Base-by-base conservation (phyloP, 2,329 filamentous ascomycete species). In the Ophiocordyceps camponoti-floridani region DNA sequence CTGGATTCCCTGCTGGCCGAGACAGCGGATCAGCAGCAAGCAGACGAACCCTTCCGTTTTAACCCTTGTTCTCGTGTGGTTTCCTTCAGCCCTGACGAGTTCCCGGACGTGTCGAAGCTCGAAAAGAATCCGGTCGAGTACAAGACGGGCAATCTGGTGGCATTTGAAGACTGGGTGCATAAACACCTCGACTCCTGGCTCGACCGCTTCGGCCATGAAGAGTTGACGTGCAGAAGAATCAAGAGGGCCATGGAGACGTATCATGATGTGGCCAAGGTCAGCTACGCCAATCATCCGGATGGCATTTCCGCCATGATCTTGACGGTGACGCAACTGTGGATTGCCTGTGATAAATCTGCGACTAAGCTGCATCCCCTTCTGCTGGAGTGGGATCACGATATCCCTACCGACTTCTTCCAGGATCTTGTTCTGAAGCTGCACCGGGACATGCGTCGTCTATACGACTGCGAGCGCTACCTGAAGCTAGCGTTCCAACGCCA, bases 291-390 rank as follows among this genome's bases (percentile, higher is more conserved):
- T 0, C 62, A 65, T 7, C 67, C 74, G 0, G 64, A 70, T 45
- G 58, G 55, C 1, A 49, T 60, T 0, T 80, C 77, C 0, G 43
- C 67, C 3, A 76, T 77, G 68, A 48, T 74, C 1, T 59, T 81
- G 0, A 74, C 67, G 0, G 48, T 72, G 0, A 49, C 77, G 2
- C 72, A 78, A 44, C 52, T 81, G 0, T 81, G 77, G 77, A 53
- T 73, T 7, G 70, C 69, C 0, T 66, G 69, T 30, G 76, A 81
- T 47, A 67, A 59, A 44, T 60, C 60, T 4, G 67, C 67, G 1
- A 58, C 63, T 2, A n/a, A 37, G 0, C 46, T 56, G 0, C 59
- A 63, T 23, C 56, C 61, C 0, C 47, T 72, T 2, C 51, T 80
- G 0, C n/a, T 7, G 0, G 55, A 72, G 0, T 79, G 73, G 48